Percentiles rank a stretch among this genome's conserved stretches.
phyloP scores from a whole-genome alignment of 768 basidiomycete species.

The Collybiopsis confluens region DNA sequence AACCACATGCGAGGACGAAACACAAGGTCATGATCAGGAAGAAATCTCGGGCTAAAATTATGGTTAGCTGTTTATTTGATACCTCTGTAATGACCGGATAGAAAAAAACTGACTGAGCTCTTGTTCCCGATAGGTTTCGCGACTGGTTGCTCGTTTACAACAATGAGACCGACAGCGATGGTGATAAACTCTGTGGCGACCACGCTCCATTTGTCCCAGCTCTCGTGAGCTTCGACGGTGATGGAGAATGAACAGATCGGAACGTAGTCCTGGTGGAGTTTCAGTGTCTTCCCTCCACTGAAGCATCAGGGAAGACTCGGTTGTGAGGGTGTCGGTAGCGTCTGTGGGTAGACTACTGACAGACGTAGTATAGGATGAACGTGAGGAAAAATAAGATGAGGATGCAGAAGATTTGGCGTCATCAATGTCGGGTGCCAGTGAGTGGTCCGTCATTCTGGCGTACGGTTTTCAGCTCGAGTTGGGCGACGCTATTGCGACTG shows the following conservation, averaged over 20 bases:
- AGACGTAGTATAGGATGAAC: slow-evolving; percentile 2
- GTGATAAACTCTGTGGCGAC: slow-evolving; percentile 7
- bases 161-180: slow-evolving; percentile 5
- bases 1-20: slow-evolving; percentile 32
- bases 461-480: too few species aligned
- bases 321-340: slow-evolving; percentile 1
- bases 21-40: slow-evolving; percentile 37
- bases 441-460: not conserved
- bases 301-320: slow-evolving; percentile 7
- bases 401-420: not conserved
- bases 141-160: slow-evolving; percentile 6
- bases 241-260: slow-evolving; percentile 1
- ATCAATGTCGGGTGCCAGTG: not conserved
- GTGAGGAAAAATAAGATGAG: not conserved
- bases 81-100: not conserved
- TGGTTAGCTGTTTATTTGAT: not conserved
- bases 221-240: not conserved
- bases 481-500: too few species aligned
- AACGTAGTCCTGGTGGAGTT: not conserved
- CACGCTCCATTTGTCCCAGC: not conserved
- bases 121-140: slow-evolving; percentile 4
- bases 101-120: slow-evolving; percentile 2
- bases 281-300: slow-evolving; percentile 6
- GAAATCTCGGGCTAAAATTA: slow-evolving; percentile 33
- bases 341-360: slow-evolving; percentile 2